Conservation (phyloP, 2,329 filamentous ascomycete genomes). For the Mycosphaerelloides madeirae region DNA sequence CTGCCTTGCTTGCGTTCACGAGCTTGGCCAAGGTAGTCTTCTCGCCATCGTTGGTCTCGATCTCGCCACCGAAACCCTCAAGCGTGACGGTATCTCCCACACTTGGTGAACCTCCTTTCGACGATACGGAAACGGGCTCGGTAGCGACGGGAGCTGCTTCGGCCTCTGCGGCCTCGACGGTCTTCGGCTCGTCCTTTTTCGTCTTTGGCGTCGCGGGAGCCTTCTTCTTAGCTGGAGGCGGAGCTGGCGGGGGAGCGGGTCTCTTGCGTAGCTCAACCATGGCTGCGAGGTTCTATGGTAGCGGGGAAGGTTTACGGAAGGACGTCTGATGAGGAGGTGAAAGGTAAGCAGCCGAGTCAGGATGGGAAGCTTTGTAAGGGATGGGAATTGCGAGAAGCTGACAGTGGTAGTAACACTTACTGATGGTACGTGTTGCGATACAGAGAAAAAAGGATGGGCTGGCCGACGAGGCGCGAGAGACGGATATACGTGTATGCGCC, state of each 20-base stretch:
- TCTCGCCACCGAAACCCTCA: conserved; percentile 58
- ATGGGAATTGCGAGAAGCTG: background rate
- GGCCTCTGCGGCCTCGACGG: conserved; percentile 33
- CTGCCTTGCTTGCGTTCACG: conserved; percentile 74
- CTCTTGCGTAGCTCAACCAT: conserved; percentile 61
- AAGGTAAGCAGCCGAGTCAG: background rate
- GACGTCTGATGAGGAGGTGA: background rate
- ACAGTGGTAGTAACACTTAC: background rate
- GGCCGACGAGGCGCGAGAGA: background rate
- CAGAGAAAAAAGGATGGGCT: background rate
- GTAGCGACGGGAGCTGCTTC: conserved; percentile 30
- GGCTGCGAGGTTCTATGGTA: background rate
- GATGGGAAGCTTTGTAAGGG: background rate
- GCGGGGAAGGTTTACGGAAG: no score
- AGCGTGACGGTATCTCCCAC: conserved; percentile 52
- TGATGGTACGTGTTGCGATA: background rate
- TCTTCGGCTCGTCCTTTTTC: conserved; percentile 24
- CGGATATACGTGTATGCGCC: background rate
- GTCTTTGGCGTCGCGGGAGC: conserved; percentile 33
- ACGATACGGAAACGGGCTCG: conserved; percentile 16
- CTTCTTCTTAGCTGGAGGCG: conserved; percentile 45
- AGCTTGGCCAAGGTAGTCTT: conserved; percentile 76
- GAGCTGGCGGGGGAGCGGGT: conserved; percentile 50
- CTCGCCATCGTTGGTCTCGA: conserved; percentile 79
- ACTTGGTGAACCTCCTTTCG: conserved; percentile 21